Base-by-base conservation (phyloP, 2,329 filamentous ascomycete species). In the Cladosporium halotolerans region DNA sequence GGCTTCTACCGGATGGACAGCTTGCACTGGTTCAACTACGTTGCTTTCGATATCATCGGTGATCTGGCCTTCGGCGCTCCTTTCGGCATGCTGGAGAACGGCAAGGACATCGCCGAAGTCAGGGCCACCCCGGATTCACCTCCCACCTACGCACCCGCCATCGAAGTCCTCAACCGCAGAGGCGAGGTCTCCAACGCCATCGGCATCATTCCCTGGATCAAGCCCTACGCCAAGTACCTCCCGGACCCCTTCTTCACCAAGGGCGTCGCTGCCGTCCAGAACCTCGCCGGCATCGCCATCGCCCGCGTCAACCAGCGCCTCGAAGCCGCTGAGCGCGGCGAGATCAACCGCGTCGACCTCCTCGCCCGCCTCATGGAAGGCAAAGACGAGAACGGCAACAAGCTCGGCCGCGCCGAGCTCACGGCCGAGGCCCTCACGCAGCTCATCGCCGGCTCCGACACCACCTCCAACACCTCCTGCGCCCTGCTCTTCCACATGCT, bases 401-500 rank as follows among this genome's bases (percentile, higher is more conserved):
- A 82, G 9, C 79, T 96, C 0, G 84, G 87, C 4, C 80, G 87
- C 23, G 80, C 86, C 61, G 90, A 96, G 67, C 77, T 96, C 49
- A 95, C 89, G 0, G 89, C 89, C 34, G 91, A 96, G 72, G 90
- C 90, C 0, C 75, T 95, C 23, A 96, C 90, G 0, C 90, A 96
- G 69, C 79, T 96, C 40, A 95, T 90, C 61, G 86, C 87, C 1
- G 87, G 86, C 23, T 84, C 79, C 41, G 87, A 90, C 68, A 90
- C 87, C 0, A 89, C 85, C 0, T 85, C 82, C 48, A 90, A 89
- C 72, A 86, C 90, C 0, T 85, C 86, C 2, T 95, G 90, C 65
- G 89, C 89, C 0, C 78, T 95, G 36, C 77, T 96, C 0, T 95
- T 85, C 73, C 88, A 90, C 75, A 83, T 82, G 31, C 74, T 84